These are phyloP conservation scores for Perilla frutescens DNA, from an alignment of 257 asterid species.

Conservation along the genomic window DNA sequence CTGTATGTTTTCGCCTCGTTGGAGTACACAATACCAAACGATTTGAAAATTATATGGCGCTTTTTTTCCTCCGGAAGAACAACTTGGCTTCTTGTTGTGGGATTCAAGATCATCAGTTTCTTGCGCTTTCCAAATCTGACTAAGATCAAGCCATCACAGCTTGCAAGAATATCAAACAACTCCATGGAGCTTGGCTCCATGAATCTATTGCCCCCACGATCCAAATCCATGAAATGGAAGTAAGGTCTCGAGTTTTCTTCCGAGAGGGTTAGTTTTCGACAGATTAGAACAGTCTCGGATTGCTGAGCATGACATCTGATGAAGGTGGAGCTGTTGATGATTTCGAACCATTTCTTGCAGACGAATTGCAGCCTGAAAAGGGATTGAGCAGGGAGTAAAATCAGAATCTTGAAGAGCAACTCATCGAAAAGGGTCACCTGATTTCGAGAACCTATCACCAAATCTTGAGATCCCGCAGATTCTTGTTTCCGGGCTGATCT, in stretches of 20 bases:
- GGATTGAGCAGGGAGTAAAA: slow-evolving; percentile 46
- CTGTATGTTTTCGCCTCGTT: slow-evolving; percentile 32
- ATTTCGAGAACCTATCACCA: background rate
- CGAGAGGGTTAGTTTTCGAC: slow-evolving; percentile 9
- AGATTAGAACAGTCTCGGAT: slow-evolving; percentile 43
- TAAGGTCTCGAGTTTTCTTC: slow-evolving; percentile 24
- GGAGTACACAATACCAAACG: slow-evolving; percentile 32
- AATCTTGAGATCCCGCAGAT: background rate
- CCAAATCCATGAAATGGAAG: slow-evolving; percentile 45
- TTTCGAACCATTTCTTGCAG: slow-evolving; percentile 46
- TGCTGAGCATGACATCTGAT: slow-evolving; percentile 37
- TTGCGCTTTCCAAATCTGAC: slow-evolving; percentile 9
- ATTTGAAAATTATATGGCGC: background rate
- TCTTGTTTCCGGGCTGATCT: slow-evolving; percentile 1
- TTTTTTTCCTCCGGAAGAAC: slow-evolving; percentile 33
- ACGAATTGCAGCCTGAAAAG: slow-evolving; percentile 45
- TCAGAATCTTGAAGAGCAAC: slow-evolving; percentile 43
- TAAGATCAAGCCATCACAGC: slow-evolving; percentile 43
- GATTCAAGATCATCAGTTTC: slow-evolving; percentile 40
- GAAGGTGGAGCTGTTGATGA: slow-evolving; percentile 42
- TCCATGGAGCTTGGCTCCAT: slow-evolving; percentile 27
- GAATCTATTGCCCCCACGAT: slow-evolving; percentile 27
- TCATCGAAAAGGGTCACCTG: slow-evolving; percentile 35
- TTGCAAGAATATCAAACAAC: slow-evolving; percentile 34
- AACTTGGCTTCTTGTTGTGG: slow-evolving; percentile 40